Evolutionary conservation across 2,329 filamentous ascomycete species (phyloP).

Genomic region (Aureobasidium sp.): DNA sequence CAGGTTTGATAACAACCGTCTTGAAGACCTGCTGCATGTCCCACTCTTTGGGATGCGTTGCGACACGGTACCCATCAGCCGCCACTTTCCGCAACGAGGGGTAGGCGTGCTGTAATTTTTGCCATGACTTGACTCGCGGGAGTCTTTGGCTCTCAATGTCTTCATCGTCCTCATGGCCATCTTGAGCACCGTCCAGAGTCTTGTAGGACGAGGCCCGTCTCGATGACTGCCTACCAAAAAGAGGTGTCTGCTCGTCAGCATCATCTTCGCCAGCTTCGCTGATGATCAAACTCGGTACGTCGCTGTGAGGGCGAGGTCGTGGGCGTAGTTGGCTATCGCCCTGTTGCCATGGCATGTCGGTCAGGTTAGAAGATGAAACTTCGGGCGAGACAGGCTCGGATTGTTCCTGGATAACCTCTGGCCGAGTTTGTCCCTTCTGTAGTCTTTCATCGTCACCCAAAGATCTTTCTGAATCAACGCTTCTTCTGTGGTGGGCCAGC

Average conservation of each 20-base stretch:
- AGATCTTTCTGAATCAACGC: constrained; percentile 10
- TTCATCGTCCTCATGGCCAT: not conserved
- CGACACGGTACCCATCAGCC: constrained; percentile 22
- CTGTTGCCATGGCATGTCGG: constrained; percentile 13
- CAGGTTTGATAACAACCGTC: constrained; percentile 58
- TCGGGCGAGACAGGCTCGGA: constrained; percentile 29
- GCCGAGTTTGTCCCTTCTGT: constrained; percentile 11
- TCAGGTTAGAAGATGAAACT: constrained; percentile 6
- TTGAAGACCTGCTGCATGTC: constrained; percentile 59
- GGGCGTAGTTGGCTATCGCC: not conserved
- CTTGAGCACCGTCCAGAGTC: constrained; percentile 7
- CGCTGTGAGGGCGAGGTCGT: constrained; percentile 5
- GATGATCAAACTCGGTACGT: constrained; percentile 26
- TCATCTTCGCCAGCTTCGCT: constrained; percentile 22
- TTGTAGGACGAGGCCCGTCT: constrained; percentile 12
- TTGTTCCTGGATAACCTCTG: constrained; percentile 28
- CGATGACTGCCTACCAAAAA: constrained; percentile 25
- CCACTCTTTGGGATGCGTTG: constrained; percentile 64
- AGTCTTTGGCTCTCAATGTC: constrained; percentile 23
- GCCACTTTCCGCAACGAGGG: constrained; percentile 21
- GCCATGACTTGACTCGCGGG: constrained; percentile 23
- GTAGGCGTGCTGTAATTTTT: constrained; percentile 26
- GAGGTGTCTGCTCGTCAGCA: constrained; percentile 27
- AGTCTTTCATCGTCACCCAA: constrained; percentile 16
- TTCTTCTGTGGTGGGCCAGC: constrained; percentile 1